Conservation (phyloP, 2,329 filamentous ascomycete genomes). For the Mollisia scopiformis region DNA sequence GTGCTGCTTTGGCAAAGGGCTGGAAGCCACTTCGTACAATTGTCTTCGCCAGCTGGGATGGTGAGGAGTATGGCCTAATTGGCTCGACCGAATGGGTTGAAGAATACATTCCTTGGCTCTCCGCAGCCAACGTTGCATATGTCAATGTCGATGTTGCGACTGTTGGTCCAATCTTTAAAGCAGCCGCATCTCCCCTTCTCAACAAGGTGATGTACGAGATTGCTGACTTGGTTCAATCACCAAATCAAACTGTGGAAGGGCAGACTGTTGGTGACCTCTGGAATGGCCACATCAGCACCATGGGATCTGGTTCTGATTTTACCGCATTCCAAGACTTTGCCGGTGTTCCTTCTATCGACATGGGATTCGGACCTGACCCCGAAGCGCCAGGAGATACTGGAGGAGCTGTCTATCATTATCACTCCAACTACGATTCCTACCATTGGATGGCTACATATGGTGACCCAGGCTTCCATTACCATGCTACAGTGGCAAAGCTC, state of each 20-base stretch:
- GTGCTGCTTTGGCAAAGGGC: constrained; percentile 69
- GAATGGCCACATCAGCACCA: constrained; percentile 55
- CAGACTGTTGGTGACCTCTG: constrained; percentile 48
- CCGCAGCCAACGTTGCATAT: constrained; percentile 69
- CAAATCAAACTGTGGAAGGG: constrained; percentile 41
- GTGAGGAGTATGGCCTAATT: constrained; percentile 77
- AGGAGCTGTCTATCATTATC: constrained; percentile 71
- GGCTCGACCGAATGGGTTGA: constrained; percentile 89
- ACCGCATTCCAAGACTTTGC: constrained; percentile 66
- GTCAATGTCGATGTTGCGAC: constrained; percentile 79
- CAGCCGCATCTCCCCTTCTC: constrained; percentile 63
- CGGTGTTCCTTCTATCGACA: constrained; percentile 55
- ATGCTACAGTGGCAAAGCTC: constrained; percentile 59
- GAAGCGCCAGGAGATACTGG: constrained; percentile 18
- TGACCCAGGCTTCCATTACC: constrained; percentile 66
- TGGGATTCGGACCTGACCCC: constrained; percentile 51
- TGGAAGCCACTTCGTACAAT: constrained; percentile 90
- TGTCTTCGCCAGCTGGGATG: constrained; percentile 79
- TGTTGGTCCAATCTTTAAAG: constrained; percentile 57
- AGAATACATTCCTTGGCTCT: constrained; percentile 78
- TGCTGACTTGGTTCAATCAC: constrained; percentile 49
- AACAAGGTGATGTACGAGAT: constrained; percentile 64
- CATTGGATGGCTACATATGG: constrained; percentile 83
- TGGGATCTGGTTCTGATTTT: constrained; percentile 70
- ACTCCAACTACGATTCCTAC: constrained; percentile 83